These are phyloP conservation scores for Rhipidocladum racemiflorum DNA, from an alignment of 176 grass and related monocot genomes.

Conservation along the genomic window DNA sequence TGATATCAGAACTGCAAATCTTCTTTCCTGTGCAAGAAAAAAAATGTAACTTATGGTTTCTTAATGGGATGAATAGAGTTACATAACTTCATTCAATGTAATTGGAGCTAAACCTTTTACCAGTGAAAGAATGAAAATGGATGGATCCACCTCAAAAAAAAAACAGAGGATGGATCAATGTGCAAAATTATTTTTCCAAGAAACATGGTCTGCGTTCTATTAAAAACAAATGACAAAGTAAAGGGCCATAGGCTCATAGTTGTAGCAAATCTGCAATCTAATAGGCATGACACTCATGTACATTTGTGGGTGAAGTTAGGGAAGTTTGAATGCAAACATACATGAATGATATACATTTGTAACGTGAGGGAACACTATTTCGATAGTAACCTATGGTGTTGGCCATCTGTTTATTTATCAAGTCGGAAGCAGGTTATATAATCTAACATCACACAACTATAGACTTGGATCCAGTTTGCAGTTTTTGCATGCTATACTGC, in stretches of 20 bases:
- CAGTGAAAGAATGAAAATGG: neutral
- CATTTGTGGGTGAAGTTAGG: neutral
- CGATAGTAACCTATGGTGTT: neutral
- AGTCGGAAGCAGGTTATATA: neutral
- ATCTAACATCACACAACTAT: neutral
- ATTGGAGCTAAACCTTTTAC: constrained; percentile 14
- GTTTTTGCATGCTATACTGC: neutral
- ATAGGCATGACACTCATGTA: constrained; percentile 7
- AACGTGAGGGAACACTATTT: neutral
- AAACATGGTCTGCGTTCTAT: neutral
- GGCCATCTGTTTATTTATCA: constrained; percentile 12
- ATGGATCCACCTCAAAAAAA: neutral
- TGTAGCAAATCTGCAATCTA: neutral
- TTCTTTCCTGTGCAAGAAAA: constrained; percentile 63
- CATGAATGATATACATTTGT: neutral
- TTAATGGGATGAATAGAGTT: neutral
- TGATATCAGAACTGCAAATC: constrained; percentile 85
- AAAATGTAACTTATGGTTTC: constrained; percentile 4
- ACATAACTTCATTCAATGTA: neutral
- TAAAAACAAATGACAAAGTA: neutral
- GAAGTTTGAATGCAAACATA: neutral
- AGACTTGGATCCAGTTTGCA: neutral
- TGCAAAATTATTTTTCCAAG: neutral
- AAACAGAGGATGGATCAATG: neutral
- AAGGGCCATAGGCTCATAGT: neutral